Conservation (phyloP, 1,284 basidiomycete genomes). For the Pisolithus thermaeus region DNA sequence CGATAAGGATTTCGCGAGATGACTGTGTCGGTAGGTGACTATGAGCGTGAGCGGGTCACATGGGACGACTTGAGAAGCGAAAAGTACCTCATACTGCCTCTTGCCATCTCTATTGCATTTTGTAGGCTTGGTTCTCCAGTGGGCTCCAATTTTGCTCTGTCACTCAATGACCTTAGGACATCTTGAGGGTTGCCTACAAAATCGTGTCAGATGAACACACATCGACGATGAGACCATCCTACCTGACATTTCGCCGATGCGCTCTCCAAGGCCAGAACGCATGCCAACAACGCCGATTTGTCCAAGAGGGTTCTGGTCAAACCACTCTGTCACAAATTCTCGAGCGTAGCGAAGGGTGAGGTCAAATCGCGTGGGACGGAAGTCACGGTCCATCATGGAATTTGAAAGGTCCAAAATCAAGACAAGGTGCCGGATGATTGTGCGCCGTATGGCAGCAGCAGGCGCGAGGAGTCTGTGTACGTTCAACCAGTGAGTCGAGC, state of each 20-base stretch:
- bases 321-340: conserved; percentile 94
- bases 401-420: conserved; percentile 87
- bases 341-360: conserved; percentile 84
- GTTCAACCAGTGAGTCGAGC: conserved; percentile 6
- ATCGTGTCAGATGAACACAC: conserved; percentile 1
- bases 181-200: conserved; percentile 88
- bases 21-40: conserved; percentile 95
- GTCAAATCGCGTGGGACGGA: conserved; percentile 90
- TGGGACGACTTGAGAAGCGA: conserved; percentile 12
- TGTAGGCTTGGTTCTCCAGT: conserved; percentile 92
- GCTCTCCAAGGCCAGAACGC: conserved; percentile 82
- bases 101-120: conserved; percentile 95
- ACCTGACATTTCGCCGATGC: conserved; percentile 88
- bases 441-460: conserved; percentile 82
- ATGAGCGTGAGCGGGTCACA: conserved; percentile 6
- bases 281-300: conserved; percentile 94
- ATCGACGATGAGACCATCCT: conserved; percentile 16
- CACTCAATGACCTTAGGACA: conserved; percentile 78
- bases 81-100: conserved; percentile 76
- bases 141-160: conserved; percentile 86
- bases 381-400: conserved; percentile 93
- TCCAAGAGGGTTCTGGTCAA: conserved; percentile 98
- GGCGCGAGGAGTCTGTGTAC: conserved; percentile 65
- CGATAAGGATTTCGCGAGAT: conserved; percentile 88
- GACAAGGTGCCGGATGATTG: conserved; percentile 94